A percentile compares a stretch with the other conserved stretches of the same genome.
Conservation (phyloP, 768 basidiomycete species). For the Rhodosporidiobolus sp. region DNA sequence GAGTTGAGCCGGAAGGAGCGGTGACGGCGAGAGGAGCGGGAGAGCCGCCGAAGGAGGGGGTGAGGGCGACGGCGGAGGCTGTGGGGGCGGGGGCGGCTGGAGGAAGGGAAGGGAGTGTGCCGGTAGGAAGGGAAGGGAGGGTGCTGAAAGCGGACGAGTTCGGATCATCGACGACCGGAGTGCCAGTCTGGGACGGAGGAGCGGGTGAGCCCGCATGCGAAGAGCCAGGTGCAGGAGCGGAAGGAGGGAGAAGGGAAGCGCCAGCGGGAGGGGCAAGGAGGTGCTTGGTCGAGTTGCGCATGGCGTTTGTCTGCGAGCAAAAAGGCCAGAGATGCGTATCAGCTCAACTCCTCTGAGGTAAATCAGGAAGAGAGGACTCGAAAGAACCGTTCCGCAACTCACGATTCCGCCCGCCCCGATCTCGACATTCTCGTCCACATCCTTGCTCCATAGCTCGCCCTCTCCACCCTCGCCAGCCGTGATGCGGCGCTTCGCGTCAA, state of each 20-base stretch:
- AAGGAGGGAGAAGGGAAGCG: conserved; percentile 44
- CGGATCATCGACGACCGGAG: neutral
- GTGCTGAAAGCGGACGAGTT: neutral
- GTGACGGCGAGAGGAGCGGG: conserved; percentile 2
- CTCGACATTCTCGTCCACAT: conserved; percentile 66
- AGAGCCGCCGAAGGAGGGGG: neutral
- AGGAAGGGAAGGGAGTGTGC: neutral
- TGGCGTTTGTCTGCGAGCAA: conserved; percentile 69
- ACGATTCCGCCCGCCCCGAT: conserved; percentile 54
- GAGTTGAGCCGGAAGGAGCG: no score
- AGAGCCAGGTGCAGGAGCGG: neutral
- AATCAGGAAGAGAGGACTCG: conserved; percentile 34
- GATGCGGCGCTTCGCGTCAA: conserved; percentile 64
- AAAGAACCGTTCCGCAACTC: conserved; percentile 41
- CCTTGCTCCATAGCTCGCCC: conserved; percentile 56
- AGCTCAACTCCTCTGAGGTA: neutral
- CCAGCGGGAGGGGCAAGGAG: conserved; percentile 52
- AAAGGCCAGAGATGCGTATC: no score
- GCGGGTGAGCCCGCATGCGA: conserved; percentile 1
- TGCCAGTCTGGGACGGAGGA: neutral
- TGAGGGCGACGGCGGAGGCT: neutral
- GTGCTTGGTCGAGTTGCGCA: conserved; percentile 86
- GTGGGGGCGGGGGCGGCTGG: neutral
- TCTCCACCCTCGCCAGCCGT: conserved; percentile 37
- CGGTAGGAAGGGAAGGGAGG: neutral